phyloP scores from a whole-genome alignment of 352 stramenopile genomes.

The Saprolegnia diclina region DNA sequence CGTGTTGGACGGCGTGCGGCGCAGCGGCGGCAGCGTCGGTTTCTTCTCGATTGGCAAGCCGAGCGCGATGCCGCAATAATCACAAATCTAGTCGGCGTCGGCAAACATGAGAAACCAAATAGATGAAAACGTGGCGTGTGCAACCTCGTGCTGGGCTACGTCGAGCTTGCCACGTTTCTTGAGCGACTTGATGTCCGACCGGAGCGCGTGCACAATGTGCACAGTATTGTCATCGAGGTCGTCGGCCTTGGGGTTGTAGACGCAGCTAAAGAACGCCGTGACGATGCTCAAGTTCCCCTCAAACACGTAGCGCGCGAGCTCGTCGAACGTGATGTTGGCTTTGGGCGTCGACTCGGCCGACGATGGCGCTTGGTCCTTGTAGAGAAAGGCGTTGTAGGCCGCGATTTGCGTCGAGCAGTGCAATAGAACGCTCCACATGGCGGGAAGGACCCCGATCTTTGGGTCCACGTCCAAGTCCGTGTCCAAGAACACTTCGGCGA shows the following conservation, averaged over 20 bases:
- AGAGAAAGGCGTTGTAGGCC: constrained; percentile 12
- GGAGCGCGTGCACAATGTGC: constrained; percentile 15
- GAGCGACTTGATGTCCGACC: constrained; percentile 21
- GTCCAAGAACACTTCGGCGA: constrained; percentile 25
- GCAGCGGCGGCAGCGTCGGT: neutral
- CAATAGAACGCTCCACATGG: constrained; percentile 19
- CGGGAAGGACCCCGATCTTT: constrained; percentile 12
- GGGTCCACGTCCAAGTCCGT: constrained; percentile 24
- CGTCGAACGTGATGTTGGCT: neutral
- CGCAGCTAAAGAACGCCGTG: constrained; percentile 22
- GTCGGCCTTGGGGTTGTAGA: constrained; percentile 15
- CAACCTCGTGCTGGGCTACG: neutral
- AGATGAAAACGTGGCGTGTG: neutral
- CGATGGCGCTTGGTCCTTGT: constrained; percentile 9
- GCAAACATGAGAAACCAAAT: neutral
- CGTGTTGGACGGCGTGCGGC: neutral
- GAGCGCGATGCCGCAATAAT: constrained; percentile 15
- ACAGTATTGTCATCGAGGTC: constrained; percentile 17
- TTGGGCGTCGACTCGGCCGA: too few species aligned
- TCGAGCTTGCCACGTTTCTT: constrained; percentile 27
- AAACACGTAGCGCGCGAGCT: constrained; percentile 19
- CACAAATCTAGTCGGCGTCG: constrained; percentile 27
- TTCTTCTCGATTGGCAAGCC: constrained; percentile 6
- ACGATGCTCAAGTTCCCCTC: constrained; percentile 22
- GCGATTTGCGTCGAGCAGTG: constrained; percentile 24